A percentile compares a stretch with the other conserved stretches of the same genome.
Evolutionary conservation across 768 basidiomycete species (phyloP).

Genomic region (Termitomyces bulborhizus): DNA sequence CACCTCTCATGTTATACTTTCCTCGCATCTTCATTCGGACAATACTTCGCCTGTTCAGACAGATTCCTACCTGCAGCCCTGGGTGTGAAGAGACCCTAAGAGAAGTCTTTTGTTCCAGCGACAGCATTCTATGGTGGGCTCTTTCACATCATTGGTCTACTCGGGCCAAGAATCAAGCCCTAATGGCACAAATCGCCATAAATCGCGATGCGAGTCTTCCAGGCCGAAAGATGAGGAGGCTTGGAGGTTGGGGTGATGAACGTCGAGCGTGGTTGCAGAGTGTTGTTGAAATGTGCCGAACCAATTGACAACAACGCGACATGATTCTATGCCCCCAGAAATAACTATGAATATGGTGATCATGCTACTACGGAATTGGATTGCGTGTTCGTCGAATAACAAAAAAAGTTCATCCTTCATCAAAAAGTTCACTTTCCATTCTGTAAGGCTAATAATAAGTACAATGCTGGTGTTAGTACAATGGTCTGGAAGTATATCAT

Average conservation of each 20-base stretch:
- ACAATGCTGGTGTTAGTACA: background rate
- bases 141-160: conserved; percentile 31
- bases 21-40: conserved; percentile 53
- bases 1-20: conserved; percentile 54
- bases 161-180: conserved; percentile 19
- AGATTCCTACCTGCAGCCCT: conserved; percentile 34
- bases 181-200: conserved; percentile 24
- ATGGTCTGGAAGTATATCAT: background rate
- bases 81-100: conserved; percentile 40
- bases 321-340: too few relatives aligned
- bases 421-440: background rate
- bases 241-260: conserved; percentile 47
- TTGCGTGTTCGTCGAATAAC: too few relatives aligned
- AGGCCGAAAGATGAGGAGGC: conserved; percentile 34
- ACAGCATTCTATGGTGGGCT: conserved; percentile 51
- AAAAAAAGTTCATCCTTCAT: too few relatives aligned
- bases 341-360: background rate
- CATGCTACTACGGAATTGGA: background rate
- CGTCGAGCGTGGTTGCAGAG: conserved; percentile 33
- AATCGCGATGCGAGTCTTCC: conserved; percentile 19
- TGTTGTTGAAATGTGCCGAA: conserved; percentile 24
- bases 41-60: conserved; percentile 34
- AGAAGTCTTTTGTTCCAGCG: conserved; percentile 37
- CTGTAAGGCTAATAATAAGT: background rate
- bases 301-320: background rate